Evolutionary conservation across 2,329 filamentous ascomycete genomes (phyloP).

Genomic region (Aspergillus unguis): DNA sequence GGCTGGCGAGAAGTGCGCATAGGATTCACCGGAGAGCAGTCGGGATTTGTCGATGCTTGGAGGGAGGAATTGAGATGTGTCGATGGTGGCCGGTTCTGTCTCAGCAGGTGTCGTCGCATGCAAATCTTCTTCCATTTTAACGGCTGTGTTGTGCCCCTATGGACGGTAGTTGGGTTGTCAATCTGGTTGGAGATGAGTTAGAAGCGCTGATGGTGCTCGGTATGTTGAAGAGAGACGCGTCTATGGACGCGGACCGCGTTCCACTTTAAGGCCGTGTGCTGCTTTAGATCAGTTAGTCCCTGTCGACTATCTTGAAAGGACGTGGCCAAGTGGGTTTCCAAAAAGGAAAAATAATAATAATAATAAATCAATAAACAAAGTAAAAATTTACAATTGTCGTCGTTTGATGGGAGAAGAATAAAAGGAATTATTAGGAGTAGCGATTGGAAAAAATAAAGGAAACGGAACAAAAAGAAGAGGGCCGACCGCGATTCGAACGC

Average conservation of each 20-base stretch:
- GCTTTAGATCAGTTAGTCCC: not conserved
- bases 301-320: not conserved
- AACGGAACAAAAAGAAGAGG: conserved; percentile 1
- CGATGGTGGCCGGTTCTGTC: conserved; percentile 28
- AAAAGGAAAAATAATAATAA: not conserved
- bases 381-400: not conserved
- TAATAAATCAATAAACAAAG: not conserved
- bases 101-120: conserved; percentile 29
- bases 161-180: not conserved
- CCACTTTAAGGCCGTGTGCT: not conserved
- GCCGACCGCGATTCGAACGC: conserved; percentile 10
- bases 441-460: not conserved
- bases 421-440: not conserved
- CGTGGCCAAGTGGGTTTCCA: not conserved
- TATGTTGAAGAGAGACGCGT: not conserved
- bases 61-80: conserved; percentile 55
- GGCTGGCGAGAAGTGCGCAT: conserved; percentile 68
- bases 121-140: conserved; percentile 32
- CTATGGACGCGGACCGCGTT: not conserved
- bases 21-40: conserved; percentile 64
- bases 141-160: not conserved
- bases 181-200: not conserved
- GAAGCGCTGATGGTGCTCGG: not conserved
- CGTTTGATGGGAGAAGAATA: not conserved
- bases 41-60: conserved; percentile 61